A percentile compares a stretch with the other conserved stretches of the same genome.
Evolutionary conservation across 2,329 filamentous ascomycete genomes (phyloP).

Genomic region (Ophiostoma ulmi): DNA sequence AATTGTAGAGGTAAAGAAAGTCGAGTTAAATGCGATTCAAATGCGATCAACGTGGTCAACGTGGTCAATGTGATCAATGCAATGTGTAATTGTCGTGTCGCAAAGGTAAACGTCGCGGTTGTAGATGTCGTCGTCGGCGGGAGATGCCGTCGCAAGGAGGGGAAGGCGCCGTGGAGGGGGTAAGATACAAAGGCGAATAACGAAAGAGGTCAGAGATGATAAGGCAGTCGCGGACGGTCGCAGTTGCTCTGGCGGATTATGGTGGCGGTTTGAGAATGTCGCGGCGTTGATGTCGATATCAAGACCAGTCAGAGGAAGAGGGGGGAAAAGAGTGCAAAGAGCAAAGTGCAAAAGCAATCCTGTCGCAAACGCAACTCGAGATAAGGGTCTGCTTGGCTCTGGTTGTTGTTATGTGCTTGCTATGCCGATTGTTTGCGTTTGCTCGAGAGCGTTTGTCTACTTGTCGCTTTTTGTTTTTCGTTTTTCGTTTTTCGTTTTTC

Average conservation of each 20-base stretch:
- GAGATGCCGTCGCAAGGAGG: conserved; percentile 1
- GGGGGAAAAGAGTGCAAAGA: neutral
- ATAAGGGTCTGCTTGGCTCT: neutral
- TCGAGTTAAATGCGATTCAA: neutral
- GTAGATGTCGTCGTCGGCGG: neutral
- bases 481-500: neutral
- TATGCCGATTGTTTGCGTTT: conserved; percentile 5
- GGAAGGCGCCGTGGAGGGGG: neutral
- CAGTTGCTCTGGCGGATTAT: neutral
- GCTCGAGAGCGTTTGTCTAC: conserved; percentile 8
- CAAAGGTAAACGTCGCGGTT: neutral
- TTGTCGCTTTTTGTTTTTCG: neutral
- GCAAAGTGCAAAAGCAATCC: neutral
- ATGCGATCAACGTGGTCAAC: neutral
- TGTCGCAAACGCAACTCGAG: conserved; percentile 8
- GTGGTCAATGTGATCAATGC: neutral
- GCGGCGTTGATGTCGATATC: neutral
- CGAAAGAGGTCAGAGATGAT: too few species aligned
- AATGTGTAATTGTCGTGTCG: neutral
- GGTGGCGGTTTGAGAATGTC: neutral
- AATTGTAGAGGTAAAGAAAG: neutral
- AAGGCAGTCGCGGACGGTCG: neutral
- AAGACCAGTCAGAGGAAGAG: too few species aligned
- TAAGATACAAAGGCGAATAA: neutral
- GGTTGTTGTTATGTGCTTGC: neutral